Evolutionary conservation across 352 stramenopile species (phyloP).

Genomic region (Globisporangium lucens): DNA sequence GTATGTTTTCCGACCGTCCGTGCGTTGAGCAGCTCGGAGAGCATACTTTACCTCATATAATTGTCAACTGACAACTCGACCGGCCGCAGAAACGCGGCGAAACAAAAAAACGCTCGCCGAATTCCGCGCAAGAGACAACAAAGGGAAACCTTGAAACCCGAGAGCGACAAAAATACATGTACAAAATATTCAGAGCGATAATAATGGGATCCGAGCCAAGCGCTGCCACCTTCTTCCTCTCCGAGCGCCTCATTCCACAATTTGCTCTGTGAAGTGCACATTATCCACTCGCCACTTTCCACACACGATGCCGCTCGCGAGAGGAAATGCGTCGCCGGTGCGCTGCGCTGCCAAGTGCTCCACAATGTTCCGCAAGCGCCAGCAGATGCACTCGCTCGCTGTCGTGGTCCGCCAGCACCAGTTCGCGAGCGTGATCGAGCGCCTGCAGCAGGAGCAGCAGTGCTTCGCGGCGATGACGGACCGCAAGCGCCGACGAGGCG

Average conservation of each 20-base stretch:
- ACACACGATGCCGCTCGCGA: conserved; percentile 5
- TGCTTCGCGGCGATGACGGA: not conserved
- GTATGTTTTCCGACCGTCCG: not conserved
- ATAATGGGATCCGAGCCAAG: not conserved
- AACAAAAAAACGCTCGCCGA: conserved; percentile 8
- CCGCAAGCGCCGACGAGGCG: conserved; percentile 6
- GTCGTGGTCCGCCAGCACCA: conserved; percentile 2
- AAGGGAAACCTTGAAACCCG: not conserved
- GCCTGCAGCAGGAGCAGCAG: conserved; percentile 12
- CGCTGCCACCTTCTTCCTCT: not conserved
- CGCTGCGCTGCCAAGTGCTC: conserved; percentile 15
- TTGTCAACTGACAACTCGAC: not conserved
- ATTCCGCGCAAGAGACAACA: conserved; percentile 2
- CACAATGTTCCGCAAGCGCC: conserved; percentile 21
- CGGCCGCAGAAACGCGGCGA: conserved; percentile 3
- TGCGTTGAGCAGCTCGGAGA: not conserved
- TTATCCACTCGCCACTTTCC: too few species aligned
- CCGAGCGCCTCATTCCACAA: conserved; percentile 5
- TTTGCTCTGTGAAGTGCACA: not conserved
- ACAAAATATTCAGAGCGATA: not conserved
- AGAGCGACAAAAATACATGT: not conserved
- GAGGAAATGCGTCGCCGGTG: conserved; percentile 19
- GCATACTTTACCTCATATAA: not conserved
- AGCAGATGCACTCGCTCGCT: not conserved
- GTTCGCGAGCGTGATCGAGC: conserved; percentile 4